Conservation (phyloP, 2,329 filamentous ascomycete species). For the Botrytis porri region DNA sequence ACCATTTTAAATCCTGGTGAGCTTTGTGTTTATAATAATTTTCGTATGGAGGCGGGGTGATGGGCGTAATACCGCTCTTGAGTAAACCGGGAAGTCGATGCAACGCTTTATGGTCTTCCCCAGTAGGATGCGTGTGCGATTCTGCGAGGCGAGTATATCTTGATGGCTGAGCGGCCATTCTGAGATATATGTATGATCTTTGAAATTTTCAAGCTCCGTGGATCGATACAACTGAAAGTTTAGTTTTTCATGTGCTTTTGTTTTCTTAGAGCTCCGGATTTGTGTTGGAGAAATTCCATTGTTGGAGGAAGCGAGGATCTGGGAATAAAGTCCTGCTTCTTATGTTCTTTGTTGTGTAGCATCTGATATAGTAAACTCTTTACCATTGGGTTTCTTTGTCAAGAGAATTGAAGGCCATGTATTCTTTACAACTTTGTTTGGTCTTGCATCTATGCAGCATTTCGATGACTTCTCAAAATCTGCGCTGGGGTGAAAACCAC, state of each 20-base stretch:
- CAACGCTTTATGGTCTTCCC: background rate
- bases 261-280: background rate
- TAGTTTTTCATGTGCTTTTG: background rate
- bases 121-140: conserved; percentile 9
- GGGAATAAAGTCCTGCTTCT: background rate
- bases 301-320: background rate
- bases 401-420: background rate
- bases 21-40: conserved; percentile 8
- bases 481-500: background rate
- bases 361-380: background rate
- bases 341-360: background rate
- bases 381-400: background rate
- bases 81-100: background rate
- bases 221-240: background rate
- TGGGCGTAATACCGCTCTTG: conserved; percentile 13
- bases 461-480: background rate
- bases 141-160: conserved; percentile 4
- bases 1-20: conserved; percentile 1
- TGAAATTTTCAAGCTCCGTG: background rate
- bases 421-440: background rate
- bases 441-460: accelerated
- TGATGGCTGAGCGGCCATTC: background rate
- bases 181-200: background rate
- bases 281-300: background rate
- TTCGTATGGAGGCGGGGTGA: conserved; percentile 10